A percentile compares a stretch with the other conserved stretches of the same genome.
These are phyloP conservation scores for Podaxis rugospora DNA, from an alignment of 768 basidiomycete species.

Conservation along the genomic window DNA sequence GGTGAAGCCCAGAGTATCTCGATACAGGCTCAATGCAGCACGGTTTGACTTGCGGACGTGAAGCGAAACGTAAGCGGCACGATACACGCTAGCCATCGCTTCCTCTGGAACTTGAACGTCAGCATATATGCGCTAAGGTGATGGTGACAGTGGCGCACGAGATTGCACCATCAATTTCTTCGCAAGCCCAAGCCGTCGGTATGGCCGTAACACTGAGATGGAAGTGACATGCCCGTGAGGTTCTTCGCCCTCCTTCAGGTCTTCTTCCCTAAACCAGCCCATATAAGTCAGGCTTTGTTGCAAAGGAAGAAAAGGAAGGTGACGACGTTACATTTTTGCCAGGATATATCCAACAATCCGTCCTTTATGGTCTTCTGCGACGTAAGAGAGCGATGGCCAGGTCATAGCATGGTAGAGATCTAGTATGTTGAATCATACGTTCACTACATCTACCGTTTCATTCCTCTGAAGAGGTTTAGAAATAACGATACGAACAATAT, in stretches of 20 bases:
- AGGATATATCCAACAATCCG: slow-evolving; percentile 93
- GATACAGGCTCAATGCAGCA: slow-evolving; percentile 84
- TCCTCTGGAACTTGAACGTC: slow-evolving; percentile 49
- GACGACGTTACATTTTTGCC: slow-evolving; percentile 77
- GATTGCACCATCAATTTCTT: slow-evolving; percentile 95
- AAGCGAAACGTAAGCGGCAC: slow-evolving; percentile 82
- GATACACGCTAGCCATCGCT: slow-evolving; percentile 87
- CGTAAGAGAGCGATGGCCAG: slow-evolving; percentile 95
- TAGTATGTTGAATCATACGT: slow-evolving; percentile 15
- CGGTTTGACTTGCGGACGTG: slow-evolving; percentile 96
- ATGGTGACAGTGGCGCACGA: slow-evolving; percentile 50
- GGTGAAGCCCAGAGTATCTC: slow-evolving; percentile 88
- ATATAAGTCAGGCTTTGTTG: neutral
- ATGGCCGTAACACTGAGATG: slow-evolving; percentile 89
- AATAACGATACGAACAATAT: slow-evolving; percentile 48
- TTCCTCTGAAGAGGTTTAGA: slow-evolving; percentile 4
- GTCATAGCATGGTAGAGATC: slow-evolving; percentile 90
- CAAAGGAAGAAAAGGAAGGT: neutral
- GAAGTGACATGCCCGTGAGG: slow-evolving; percentile 95
- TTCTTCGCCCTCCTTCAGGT: slow-evolving; percentile 54
- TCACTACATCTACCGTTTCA: slow-evolving; percentile 7
- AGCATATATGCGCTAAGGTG: neutral
- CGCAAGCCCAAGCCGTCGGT: slow-evolving; percentile 86
- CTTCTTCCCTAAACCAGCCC: slow-evolving; percentile 54
- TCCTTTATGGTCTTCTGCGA: slow-evolving; percentile 89